Percentiles rank a stretch among this genome's conserved stretches.
These are phyloP conservation scores for Solanum chiquidenum DNA, from an alignment of 257 asterid genomes.

Conservation along the genomic window DNA sequence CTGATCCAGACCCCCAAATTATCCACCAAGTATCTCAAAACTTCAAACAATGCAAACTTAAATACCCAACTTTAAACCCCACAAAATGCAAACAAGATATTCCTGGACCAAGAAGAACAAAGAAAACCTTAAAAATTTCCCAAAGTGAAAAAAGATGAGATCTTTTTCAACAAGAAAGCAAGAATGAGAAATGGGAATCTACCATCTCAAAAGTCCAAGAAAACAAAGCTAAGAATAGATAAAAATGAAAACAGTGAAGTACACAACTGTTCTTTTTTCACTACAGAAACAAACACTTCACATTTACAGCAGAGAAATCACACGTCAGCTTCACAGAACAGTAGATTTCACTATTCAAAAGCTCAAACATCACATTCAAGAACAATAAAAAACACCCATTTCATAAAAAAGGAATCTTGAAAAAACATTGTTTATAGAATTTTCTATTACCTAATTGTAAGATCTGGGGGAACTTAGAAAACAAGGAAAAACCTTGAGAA, in stretches of 20 bases:
- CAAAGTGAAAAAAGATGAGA: not conserved
- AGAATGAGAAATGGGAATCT: constrained; percentile 23
- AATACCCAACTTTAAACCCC: constrained; percentile 17
- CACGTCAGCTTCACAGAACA: constrained; percentile 9
- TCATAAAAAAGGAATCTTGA: not conserved
- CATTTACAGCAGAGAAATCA: not conserved
- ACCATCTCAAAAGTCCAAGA: constrained; percentile 19
- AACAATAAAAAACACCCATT: not conserved
- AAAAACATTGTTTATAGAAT: constrained; percentile 3
- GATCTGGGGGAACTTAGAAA: constrained; percentile 62
- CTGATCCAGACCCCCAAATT: constrained; percentile 5
- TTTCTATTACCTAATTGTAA: constrained; percentile 46
- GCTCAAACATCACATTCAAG: constrained; percentile 48
- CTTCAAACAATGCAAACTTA: constrained; percentile 14
- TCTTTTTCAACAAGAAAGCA: constrained; percentile 4
- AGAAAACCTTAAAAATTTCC: constrained; percentile 2
- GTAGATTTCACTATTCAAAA: constrained; percentile 16
- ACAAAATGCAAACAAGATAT: constrained; percentile 11
- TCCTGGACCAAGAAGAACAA: constrained; percentile 9
- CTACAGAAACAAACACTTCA: not conserved
- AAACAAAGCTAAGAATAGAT: constrained; percentile 4
- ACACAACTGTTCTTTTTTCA: not conserved
- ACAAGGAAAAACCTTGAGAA: constrained; percentile 28
- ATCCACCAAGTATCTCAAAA: not conserved
- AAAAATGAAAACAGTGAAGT: constrained; percentile 12